Evolutionary conservation across 805 yeast genomes (phyloP).

Genomic region (Zygosaccharomyces rouxii): DNA sequence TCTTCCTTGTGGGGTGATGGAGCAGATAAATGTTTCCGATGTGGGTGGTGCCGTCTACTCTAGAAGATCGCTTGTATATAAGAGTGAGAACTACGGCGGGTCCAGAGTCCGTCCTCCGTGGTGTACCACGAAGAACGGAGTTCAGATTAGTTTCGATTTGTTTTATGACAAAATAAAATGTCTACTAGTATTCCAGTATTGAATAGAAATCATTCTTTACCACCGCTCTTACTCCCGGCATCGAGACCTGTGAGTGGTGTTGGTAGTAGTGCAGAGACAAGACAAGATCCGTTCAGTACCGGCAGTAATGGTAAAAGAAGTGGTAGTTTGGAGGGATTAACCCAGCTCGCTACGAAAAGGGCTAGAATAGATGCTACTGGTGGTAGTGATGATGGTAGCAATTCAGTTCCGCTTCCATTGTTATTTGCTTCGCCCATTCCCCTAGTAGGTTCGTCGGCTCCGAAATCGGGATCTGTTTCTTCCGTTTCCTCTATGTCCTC

Average conservation of each 20-base stretch:
- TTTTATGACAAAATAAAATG: slow-evolving; percentile 9
- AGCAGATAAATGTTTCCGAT: neutral
- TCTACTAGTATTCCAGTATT: slow-evolving; percentile 27
- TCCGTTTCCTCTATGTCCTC: neutral
- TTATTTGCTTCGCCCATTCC: slow-evolving; percentile 2
- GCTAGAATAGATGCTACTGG: slow-evolving; percentile 11
- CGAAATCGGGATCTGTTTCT: neutral
- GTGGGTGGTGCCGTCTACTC: neutral
- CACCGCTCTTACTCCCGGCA: slow-evolving; percentile 32
- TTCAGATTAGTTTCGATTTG: neutral
- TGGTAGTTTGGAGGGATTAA: slow-evolving; percentile 19
- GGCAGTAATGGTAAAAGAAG: neutral
- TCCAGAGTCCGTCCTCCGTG: neutral
- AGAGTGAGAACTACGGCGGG: neutral
- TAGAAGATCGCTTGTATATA: neutral
- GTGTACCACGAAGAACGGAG: neutral
- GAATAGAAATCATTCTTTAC: slow-evolving; percentile 26
- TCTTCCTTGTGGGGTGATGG: slow-evolving; percentile 2
- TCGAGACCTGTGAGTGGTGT: slow-evolving; percentile 9
- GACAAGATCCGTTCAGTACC: slow-evolving; percentile 1
- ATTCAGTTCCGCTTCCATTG: neutral
- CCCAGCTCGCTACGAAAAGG: slow-evolving; percentile 23
- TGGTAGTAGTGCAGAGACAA: neutral
- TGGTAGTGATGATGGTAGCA: neutral
- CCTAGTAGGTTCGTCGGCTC: slow-evolving; percentile 1